These are phyloP conservation scores for Gymnopilus junonius DNA, from an alignment of 768 basidiomycete genomes.

Conservation along the genomic window DNA sequence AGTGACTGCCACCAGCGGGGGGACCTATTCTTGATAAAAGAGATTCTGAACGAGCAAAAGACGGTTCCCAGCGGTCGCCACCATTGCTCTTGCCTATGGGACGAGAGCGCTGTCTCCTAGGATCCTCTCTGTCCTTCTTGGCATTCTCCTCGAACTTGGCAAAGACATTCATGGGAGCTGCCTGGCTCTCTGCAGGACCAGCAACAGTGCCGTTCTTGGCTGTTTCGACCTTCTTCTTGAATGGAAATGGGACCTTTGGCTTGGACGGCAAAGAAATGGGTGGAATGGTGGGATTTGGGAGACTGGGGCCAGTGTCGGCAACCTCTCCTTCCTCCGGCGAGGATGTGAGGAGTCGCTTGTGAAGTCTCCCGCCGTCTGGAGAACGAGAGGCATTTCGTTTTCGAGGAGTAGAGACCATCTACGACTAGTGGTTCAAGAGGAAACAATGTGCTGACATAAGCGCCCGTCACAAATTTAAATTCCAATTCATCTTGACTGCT, in stretches of 20 bases:
- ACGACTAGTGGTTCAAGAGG: conserved; percentile 16
- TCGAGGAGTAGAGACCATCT: conserved; percentile 23
- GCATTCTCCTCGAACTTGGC: conserved; percentile 46
- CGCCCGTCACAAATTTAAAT: not conserved
- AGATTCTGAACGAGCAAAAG: conserved; percentile 22
- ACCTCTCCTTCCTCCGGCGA: conserved; percentile 86
- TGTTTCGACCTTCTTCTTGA: conserved; percentile 58
- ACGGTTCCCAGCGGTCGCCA: conserved; percentile 44
- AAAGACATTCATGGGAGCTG: conserved; percentile 17
- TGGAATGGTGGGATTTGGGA: conserved; percentile 28
- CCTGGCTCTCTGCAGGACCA: not conserved
- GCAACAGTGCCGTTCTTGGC: conserved; percentile 18
- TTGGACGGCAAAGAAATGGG: conserved; percentile 39
- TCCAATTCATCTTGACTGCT: not conserved
- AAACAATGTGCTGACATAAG: conserved; percentile 26
- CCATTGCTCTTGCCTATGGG: conserved; percentile 7
- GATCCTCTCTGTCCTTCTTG: conserved; percentile 35
- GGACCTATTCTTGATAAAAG: conserved; percentile 23
- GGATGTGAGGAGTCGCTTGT: conserved; percentile 62
- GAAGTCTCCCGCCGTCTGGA: conserved; percentile 49
- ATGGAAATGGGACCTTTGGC: conserved; percentile 68
- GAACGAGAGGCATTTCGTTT: conserved; percentile 68
- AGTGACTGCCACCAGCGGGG: conserved; percentile 6
- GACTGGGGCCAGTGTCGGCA: conserved; percentile 51
- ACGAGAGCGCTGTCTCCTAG: conserved; percentile 13